These are phyloP conservation scores for Micractinium conductrix DNA, from an alignment of 139 green algal genomes.

Conservation along the genomic window DNA sequence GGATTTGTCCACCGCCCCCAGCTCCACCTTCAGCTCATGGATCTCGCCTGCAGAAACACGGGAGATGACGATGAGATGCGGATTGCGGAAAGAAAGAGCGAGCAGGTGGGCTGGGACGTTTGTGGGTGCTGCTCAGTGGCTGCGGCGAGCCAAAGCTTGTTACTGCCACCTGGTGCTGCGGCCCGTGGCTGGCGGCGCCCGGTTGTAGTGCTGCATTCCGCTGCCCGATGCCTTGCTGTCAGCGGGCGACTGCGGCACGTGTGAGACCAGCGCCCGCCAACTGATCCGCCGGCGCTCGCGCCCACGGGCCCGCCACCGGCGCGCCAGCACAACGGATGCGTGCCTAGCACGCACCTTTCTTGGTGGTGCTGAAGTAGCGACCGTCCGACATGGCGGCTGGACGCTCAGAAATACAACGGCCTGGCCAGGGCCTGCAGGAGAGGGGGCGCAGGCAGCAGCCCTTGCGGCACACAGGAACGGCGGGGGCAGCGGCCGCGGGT, in stretches of 20 bases:
- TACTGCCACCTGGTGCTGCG: background rate
- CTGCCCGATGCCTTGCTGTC: too few relatives aligned
- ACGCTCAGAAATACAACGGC: background rate
- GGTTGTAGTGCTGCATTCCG: background rate
- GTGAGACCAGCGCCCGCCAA: too few relatives aligned
- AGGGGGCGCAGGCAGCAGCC: background rate
- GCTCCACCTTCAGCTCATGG: conserved; percentile 95
- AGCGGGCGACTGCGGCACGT: too few relatives aligned
- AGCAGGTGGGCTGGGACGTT: background rate
- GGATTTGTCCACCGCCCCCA: conserved; percentile 82
- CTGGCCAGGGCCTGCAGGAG: background rate
- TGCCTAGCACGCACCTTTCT: conserved; percentile 78
- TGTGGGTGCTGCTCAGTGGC: background rate
- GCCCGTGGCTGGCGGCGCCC: background rate
- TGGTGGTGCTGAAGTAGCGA: conserved; percentile 93
- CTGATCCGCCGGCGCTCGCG: background rate
- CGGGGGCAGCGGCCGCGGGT: background rate
- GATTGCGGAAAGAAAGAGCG: background rate
- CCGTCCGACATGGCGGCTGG: background rate
- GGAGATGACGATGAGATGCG: background rate
- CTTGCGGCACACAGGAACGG: too few relatives aligned
- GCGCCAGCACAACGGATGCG: too few relatives aligned
- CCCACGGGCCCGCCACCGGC: too few relatives aligned
- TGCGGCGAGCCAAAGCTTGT: background rate
- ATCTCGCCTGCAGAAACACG: conserved; percentile 84